Evolutionary conservation across 345 rosid genomes (phyloP), one percentile per base, ranked within the genome.

Genomic region (Arabidopsis arenosa): DNA sequence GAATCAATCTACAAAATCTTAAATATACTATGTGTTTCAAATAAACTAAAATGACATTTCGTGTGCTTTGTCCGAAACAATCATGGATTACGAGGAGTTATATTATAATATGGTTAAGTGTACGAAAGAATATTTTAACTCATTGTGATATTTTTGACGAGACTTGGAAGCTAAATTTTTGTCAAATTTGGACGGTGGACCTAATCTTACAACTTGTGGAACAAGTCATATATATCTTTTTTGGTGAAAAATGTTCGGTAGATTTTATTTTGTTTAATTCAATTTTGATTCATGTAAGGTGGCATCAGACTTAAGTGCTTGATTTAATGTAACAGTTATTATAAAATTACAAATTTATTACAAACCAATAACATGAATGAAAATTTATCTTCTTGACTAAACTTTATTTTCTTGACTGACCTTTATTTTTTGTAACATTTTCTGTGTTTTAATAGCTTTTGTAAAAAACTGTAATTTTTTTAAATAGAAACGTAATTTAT

Each of bases 161-260:
- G 66, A 55, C 66, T 70, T 76, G 66, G 36, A 76, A 76, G 60
- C 5, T 54, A 52, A 26, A 26, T 64, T 18, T 49, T 43, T 48
- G 77, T 78, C 77, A 78, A 72, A 71, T 11, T 33, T 6, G 12
- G 77, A 78, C 37, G 81, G 81, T 78, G 63, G 56, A 72, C 63
- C 81, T 72, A 78, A 72, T 66, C 36, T 49, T 14, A 7, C 51
- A 59, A 9, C 77, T 58, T 72, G 73, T 59, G 63, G 73, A 78
- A 72, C 73, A 72, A 72, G 81, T 72, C 74, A 59, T 9, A 9
- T 7, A 23, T 60, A 41, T 61, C 2, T 32, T 40, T 59, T 51
- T 4, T 43, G 69, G 40, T 52, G 68, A 75, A 30, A 65, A 9
- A 13, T 0, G 48, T 67, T 67, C 23, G 28, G 70, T 66, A 11